Evolutionary conservation across 176 grass and related monocot species (phyloP), one percentile per base, ranked within the genome.

Genomic region (Alopecurus myosuroides): DNA sequence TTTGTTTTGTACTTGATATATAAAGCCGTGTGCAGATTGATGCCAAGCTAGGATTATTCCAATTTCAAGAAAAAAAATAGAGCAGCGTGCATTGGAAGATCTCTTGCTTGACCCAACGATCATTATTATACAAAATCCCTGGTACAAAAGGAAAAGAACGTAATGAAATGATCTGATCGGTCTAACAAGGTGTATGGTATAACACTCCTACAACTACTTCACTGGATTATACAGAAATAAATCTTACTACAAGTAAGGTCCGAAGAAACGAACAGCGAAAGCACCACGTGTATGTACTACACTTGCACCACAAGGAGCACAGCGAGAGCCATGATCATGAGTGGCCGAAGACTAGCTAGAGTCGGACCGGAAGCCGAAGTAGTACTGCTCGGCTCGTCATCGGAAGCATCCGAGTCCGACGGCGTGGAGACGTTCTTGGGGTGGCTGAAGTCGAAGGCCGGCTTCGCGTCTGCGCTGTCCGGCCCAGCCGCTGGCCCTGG

Each of bases 381-480:
- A 22, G 18, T n/a, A 18, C 18, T 20, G 33, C 42, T 61, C 42
- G 20, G 15, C 2, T 52, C 78, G 4, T 46, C 83, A 9, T 63
- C 66, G 22, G 68, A 19, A n/a, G 34, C 70, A 11, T 42, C 3
- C 9, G 42, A 11, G 73, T 62, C 49, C 7, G 55, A 36, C 20
- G 79, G 23, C 55, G 55, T 40, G 53, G 81, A 74, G 9, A 84
- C 87, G 75, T 90, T 84, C 35, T 86, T 85, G 23, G 97, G 93
- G 73, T 95, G 87, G 39, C 90, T 82, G 61, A 96, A 99, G 61
- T 95, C 91, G 68, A 81, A 82, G 1, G 5, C 74, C 0, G 39
- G 69, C 28, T 80, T 74, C 8, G 63, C 41, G 39, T 84, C 89
- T 6, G 55, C 88, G 19, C 25, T 86, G 56, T 11, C 68, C 0